These are phyloP conservation scores for Lactarius hatsudake DNA, from an alignment of 768 basidiomycete species.

Conservation along the genomic window DNA sequence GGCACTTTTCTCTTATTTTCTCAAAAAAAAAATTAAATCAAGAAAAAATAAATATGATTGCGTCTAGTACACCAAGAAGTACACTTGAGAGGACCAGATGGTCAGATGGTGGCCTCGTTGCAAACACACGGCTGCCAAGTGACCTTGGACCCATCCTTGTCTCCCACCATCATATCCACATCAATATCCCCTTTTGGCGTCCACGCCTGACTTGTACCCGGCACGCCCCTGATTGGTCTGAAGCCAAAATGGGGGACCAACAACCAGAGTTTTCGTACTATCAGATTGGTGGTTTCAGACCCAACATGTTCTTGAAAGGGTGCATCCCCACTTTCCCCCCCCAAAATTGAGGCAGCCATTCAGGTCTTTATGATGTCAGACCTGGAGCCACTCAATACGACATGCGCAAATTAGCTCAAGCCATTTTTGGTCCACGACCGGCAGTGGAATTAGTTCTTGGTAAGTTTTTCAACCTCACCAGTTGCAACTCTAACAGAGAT, in stretches of 20 bases:
- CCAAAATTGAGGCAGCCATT: neutral
- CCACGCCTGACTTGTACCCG: neutral
- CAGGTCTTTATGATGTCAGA: slow-evolving; percentile 10
- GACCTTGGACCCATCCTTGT: neutral
- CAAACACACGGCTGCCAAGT: slow-evolving; percentile 3
- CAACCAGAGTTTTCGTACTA: slow-evolving; percentile 16
- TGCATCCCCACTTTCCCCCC: slow-evolving; percentile 7
- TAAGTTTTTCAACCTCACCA: neutral
- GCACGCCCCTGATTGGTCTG: neutral
- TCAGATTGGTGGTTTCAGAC: slow-evolving; percentile 27
- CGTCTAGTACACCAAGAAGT: neutral
- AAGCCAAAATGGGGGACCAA: slow-evolving; percentile 13
- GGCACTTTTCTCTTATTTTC: neutral
- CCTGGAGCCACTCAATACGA: slow-evolving; percentile 7
- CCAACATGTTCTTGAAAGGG: slow-evolving; percentile 21
- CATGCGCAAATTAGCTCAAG: slow-evolving; percentile 13
- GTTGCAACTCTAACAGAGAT: neutral
- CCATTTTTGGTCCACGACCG: slow-evolving; percentile 7
- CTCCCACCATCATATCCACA: slow-evolving; percentile 7
- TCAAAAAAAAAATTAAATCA: neutral
- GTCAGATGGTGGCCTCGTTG: slow-evolving; percentile 7
- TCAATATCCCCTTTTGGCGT: slow-evolving; percentile 8
- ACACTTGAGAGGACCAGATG: neutral
- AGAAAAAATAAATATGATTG: neutral
- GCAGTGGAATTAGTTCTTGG: slow-evolving; percentile 23